Conservation (phyloP, 2,329 filamentous ascomycete genomes). For the Nakataea oryzae region DNA sequence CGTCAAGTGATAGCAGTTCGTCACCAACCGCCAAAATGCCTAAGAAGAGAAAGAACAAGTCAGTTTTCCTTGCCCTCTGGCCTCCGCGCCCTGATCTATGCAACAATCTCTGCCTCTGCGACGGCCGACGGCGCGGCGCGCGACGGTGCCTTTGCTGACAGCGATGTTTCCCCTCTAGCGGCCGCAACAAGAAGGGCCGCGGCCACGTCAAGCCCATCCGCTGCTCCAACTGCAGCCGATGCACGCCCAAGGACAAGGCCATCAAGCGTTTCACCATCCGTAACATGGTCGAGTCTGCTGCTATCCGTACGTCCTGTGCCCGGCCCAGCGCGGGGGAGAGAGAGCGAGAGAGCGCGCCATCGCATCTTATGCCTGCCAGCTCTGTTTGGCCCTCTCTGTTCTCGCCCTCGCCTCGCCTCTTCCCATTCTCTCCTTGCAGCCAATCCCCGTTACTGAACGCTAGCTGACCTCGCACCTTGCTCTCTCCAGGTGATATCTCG, state of each 20-base stretch:
- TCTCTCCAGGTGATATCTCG: constrained; percentile 86
- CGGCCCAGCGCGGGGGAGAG: neutral
- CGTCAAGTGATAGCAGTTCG: constrained; percentile 4
- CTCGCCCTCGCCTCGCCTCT: neutral
- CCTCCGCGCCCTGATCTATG: neutral
- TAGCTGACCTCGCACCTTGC: neutral
- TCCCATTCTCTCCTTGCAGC: no score
- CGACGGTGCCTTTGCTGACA: neutral
- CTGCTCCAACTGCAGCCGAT: constrained; percentile 64
- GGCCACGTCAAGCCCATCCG: constrained; percentile 99
- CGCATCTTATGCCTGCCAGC: neutral
- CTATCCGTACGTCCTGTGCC: constrained; percentile 72
- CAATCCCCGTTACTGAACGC: neutral
- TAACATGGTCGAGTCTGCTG: constrained; percentile 99
- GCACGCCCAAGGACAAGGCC: constrained; percentile 99
- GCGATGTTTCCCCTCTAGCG: constrained; percentile 41
- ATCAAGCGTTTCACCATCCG: constrained; percentile 99
- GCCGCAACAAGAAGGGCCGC: constrained; percentile 99
- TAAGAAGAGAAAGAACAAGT: constrained; percentile 37
- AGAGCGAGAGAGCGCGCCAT: no score
- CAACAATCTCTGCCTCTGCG: neutral
- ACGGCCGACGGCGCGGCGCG: neutral
- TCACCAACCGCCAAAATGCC: constrained; percentile 14
- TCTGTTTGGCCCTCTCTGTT: neutral
- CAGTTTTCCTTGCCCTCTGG: constrained; percentile 20